Evolutionary conservation across 225 moss, liverwort and hornwort genomes (phyloP), one percentile per base, ranked within the genome.

Genomic region (Bryum argenteum): DNA sequence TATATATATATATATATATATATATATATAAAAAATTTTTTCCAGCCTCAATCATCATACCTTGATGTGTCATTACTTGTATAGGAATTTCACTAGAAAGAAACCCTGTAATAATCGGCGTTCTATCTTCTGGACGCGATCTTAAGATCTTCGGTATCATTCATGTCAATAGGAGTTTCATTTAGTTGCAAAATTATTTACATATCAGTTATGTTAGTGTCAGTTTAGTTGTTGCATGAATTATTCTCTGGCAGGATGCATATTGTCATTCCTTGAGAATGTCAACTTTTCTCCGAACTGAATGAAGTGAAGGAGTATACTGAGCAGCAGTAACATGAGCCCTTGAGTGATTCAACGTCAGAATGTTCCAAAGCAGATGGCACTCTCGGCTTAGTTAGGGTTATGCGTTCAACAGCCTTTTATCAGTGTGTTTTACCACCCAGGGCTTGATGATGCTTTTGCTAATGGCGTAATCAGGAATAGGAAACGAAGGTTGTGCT

Each of bases 381-480:
- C 21, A 38, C 44, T 58, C 22, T 54, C 54, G 43, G 53, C 64
- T 57, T 65, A 39, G 53, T 73, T 52, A 44, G 65, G 54, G 65
- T 62, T 43, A 11, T 66, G 74, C 21, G 14, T 59, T 51, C 52
- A 74, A 45, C 26, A 60, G 55, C 61, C 47, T 55, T 23, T 26
- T 9, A 21, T 62, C 18, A 26, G 62, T 47, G 38, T 60, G 8
- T 8, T 71, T 45, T 10, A 37, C 14, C 23, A 15, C 63, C 54
- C 20, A 39, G 48, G 54, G 61, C 11, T 74, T 79, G 63, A 79
- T 50, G 48, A 22, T 40, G 19, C 50, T 59, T 59, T 66, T 65
- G 55, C 47, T 69, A 40, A 59, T 45, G 67, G 40, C 43, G 45
- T 23, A 59, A 67, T 69, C 69, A 82, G 85, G 78, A 33, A 58